Conservation (phyloP, 176 grass and related monocot species). For the Echinochloa phyllopogon region DNA sequence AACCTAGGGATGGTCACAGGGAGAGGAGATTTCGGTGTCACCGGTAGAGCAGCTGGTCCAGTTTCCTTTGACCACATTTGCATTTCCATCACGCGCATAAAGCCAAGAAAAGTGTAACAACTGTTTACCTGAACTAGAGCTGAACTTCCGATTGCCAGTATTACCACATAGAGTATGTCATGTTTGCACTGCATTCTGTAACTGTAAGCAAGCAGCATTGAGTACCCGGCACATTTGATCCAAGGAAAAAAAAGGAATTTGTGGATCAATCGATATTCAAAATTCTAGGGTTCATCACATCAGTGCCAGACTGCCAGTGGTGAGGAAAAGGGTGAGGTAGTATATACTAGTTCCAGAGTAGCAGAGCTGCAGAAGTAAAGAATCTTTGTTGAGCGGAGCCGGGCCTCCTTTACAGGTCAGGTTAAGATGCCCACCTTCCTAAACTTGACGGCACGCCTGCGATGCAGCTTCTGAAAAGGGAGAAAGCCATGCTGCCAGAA, state of each 20-base stretch:
- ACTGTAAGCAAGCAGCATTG: background rate
- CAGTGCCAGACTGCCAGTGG: background rate
- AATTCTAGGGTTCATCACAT: background rate
- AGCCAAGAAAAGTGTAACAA: too few species aligned
- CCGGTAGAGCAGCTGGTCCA: background rate
- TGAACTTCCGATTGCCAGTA: background rate
- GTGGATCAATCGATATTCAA: background rate
- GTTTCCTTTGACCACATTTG: background rate
- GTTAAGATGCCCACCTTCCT: slow-evolving; percentile 38
- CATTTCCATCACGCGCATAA: background rate
- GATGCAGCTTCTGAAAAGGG: slow-evolving; percentile 18
- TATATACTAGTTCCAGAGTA: background rate
- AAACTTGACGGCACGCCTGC: slow-evolving; percentile 33
- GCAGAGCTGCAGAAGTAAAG: background rate
- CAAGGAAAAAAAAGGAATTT: background rate
- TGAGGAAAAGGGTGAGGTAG: background rate
- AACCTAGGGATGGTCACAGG: background rate
- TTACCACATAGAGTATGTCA: background rate
- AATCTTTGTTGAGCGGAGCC: slow-evolving; percentile 6
- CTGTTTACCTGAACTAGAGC: background rate
- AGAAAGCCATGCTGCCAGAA: slow-evolving; percentile 36
- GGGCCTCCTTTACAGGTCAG: slow-evolving; percentile 10
- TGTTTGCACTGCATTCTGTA: background rate
- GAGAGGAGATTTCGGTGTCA: slow-evolving; percentile 1
- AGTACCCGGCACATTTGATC: background rate